phyloP scores from a whole-genome alignment of 176 grass and related monocot species.

The Thalia dealbata region DNA sequence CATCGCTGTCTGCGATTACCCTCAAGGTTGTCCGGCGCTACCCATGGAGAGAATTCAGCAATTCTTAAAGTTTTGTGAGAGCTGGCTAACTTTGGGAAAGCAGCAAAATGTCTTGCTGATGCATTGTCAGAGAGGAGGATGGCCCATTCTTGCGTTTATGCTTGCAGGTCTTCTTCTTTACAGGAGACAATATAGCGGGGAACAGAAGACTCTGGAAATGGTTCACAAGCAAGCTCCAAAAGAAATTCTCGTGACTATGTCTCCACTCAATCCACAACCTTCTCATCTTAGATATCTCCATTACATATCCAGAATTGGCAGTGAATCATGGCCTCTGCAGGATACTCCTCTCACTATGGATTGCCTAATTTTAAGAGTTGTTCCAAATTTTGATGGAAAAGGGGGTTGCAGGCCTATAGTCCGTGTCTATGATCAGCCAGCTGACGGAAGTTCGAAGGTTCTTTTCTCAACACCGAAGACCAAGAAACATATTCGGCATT shows the following conservation, averaged over 20 bases:
- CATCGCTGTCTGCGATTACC: conserved; percentile 68
- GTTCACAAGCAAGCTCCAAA: conserved; percentile 89
- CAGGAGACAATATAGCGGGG: conserved; percentile 72
- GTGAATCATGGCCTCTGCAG: conserved; percentile 36
- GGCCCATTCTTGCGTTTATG: conserved; percentile 91
- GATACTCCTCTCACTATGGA: conserved; percentile 70
- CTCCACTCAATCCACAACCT: conserved; percentile 58
- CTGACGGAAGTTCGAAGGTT: conserved; percentile 36
- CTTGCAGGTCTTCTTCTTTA: conserved; percentile 81
- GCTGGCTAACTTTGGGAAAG: conserved; percentile 59
- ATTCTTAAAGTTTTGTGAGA: conserved; percentile 72
- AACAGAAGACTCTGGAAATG: conserved; percentile 90
- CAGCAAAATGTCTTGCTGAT: conserved; percentile 79
- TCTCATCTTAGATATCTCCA: conserved; percentile 87
- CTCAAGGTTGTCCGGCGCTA: conserved; percentile 62
- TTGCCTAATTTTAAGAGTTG: conserved; percentile 75
- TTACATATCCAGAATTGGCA: conserved; percentile 57
- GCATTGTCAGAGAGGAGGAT: conserved; percentile 88
- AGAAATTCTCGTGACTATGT: conserved; percentile 65
- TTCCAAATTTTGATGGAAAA: conserved; percentile 71
- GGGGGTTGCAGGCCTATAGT: conserved; percentile 75
- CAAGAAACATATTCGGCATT: conserved; percentile 59
- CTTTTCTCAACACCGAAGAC: conserved; percentile 44
- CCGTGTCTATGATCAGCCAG: conserved; percentile 50
- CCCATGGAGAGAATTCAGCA: conserved; percentile 69